Evolutionary conservation across 495 filamentous ascomycete genomes (phyloP).

Genomic region (Oleoguttula mirabilis): DNA sequence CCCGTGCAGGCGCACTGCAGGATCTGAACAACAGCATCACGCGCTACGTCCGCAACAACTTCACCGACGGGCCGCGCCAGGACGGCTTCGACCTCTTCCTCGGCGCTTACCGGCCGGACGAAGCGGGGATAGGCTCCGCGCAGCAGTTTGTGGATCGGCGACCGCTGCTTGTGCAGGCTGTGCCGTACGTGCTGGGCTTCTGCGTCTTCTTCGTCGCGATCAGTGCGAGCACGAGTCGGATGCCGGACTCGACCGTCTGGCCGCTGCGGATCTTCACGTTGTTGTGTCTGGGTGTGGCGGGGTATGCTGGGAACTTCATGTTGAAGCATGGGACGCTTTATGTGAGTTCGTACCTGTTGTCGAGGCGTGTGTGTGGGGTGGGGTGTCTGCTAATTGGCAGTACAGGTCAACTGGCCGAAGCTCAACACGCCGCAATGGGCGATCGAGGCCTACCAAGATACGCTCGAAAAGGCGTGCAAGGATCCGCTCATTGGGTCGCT

Average conservation of each 20-base stretch:
- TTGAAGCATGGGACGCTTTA: conserved; percentile 76
- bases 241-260: conserved; percentile 58
- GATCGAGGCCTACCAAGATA: conserved; percentile 78
- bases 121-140: conserved; percentile 47
- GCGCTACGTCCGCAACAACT: conserved; percentile 82
- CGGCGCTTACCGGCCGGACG: conserved; percentile 64
- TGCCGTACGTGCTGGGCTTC: conserved; percentile 81
- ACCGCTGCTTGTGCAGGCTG: conserved; percentile 71
- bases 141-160: conserved; percentile 75
- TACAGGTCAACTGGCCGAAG: conserved; percentile 92
- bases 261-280: conserved; percentile 67
- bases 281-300: conserved; percentile 56
- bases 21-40: conserved; percentile 74
- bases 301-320: conserved; percentile 63
- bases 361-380: too few species aligned
- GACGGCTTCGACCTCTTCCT: conserved; percentile 93
- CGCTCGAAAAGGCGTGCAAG: conserved; percentile 59
- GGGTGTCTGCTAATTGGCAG: too few species aligned
- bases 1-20: conserved; percentile 65
- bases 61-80: conserved; percentile 80
- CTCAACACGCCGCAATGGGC: conserved; percentile 77
- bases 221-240: conserved; percentile 54
- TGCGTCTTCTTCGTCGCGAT: conserved; percentile 79
- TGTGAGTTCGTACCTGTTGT: too few species aligned
- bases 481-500: conserved; percentile 62